Evolutionary conservation across 1,139 yeast genomes (phyloP).

Genomic region (Candida smagusa): DNA sequence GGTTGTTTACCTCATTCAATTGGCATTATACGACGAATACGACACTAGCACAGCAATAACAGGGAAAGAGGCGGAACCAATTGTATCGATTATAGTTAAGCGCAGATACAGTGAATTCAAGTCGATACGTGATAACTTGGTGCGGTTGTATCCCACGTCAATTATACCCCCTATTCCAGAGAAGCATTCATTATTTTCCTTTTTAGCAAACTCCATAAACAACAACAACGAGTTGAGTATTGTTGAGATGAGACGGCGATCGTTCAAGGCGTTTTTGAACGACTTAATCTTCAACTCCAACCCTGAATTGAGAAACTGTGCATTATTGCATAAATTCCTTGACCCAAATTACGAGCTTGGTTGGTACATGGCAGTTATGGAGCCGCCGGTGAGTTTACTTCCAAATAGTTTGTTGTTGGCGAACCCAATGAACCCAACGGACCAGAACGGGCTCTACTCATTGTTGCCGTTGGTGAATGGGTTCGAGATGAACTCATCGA

Average conservation of each 20-base stretch:
- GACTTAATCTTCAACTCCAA: conserved; percentile 34
- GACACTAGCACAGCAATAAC: background rate
- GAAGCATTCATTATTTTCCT: conserved; percentile 49
- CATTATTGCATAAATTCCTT: conserved; percentile 39
- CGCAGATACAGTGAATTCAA: conserved; percentile 56
- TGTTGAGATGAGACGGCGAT: conserved; percentile 42
- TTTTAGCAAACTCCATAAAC: conserved; percentile 39
- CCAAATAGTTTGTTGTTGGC: conserved; percentile 41
- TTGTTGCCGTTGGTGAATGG: conserved; percentile 40
- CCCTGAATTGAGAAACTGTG: conserved; percentile 25
- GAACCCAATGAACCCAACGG: conserved; percentile 44
- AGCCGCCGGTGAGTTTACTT: conserved; percentile 42
- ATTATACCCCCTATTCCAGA: conserved; percentile 59
- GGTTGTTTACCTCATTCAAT: conserved; percentile 39
- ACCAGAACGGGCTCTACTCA: conserved; percentile 45
- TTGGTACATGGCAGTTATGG: conserved; percentile 47
- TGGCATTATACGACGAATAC: conserved; percentile 14
- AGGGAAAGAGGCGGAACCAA: conserved; percentile 6
- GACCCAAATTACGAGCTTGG: conserved; percentile 49
- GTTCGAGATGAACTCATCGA: conserved; percentile 29
- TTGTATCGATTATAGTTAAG: conserved; percentile 33
- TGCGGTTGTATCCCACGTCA: conserved; percentile 46
- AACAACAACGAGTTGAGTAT: conserved; percentile 35
- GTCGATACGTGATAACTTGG: conserved; percentile 44
- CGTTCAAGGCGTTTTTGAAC: conserved; percentile 34